Evolutionary conservation across 495 filamentous ascomycete species (phyloP), one percentile per base, ranked within the genome.

Genomic region (Podospora fimiseda): DNA sequence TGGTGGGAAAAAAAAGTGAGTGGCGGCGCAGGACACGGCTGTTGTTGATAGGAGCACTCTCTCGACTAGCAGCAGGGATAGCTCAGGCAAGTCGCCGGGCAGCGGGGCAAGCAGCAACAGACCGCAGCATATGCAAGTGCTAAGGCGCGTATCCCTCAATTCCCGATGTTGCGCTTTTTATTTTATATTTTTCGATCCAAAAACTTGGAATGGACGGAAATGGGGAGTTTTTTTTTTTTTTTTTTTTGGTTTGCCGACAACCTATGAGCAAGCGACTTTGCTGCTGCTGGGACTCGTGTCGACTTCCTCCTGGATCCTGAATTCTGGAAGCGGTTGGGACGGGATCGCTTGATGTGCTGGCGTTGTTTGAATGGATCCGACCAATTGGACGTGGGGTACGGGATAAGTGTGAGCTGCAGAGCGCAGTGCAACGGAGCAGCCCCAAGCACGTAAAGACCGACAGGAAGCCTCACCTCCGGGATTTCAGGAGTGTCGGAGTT

Each of bases 201-300:
- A n/a, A n/a, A n/a, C n/a, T n/a, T n/a, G n/a, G n/a, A n/a, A n/a
- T n/a, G n/a, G n/a, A n/a, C n/a, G n/a, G n/a, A n/a, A 33, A 33
- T 33, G 27, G 11, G 5, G 27, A 5, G 27, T 11, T 33, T 33
- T 33, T 33, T 33, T 33, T 33, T 33, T 33, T 33, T 11, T 33
- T 33, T 33, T n/a, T n/a, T n/a, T n/a, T 23, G 20, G 43, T 22
- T 45, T 45, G 19, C 24, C 20, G 43, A 20, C 21, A 54, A 56
- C 64, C 63, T 70, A 65, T 70, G 68, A 53, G 62, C 67, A n/a
- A n/a, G n/a, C n/a, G 58, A 58, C 54, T 65, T 69, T 66, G 68
- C 68, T 71, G 61, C 70, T 64, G 67, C 61, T 57, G 58, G 62
- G 43, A n/a, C n/a, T n/a, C n/a, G n/a, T n/a, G n/a, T n/a, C n/a